Conservation (phyloP, 257 asterid genomes). For the Paraleonurus japonicus region DNA sequence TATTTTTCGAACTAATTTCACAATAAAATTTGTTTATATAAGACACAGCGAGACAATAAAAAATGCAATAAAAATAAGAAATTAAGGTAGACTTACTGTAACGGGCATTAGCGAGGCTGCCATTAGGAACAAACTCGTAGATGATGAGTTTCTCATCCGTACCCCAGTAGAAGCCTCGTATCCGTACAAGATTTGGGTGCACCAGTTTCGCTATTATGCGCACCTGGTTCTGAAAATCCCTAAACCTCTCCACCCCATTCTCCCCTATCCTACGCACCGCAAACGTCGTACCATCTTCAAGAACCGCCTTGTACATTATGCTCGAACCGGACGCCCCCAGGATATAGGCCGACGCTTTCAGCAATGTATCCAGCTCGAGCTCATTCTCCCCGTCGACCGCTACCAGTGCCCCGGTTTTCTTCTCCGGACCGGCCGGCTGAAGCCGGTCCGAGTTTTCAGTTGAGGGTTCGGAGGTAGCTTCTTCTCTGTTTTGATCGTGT, state of each 20-base stretch:
- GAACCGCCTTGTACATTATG: conserved; percentile 93
- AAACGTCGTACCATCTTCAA: conserved; percentile 72
- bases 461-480: conserved; percentile 45
- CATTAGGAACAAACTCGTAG: conserved; percentile 91
- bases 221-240: conserved; percentile 88
- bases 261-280: conserved; percentile 94
- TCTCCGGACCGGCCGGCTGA: conserved; percentile 26
- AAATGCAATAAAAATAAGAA: neutral
- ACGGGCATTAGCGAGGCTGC: conserved; percentile 90
- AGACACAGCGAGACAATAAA: too few species aligned
- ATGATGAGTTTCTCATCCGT: conserved; percentile 85
- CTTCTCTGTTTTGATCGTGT: conserved; percentile 31
- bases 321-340: conserved; percentile 91
- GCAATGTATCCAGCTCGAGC: conserved; percentile 76
- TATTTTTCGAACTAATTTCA: too few species aligned
- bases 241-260: conserved; percentile 72
- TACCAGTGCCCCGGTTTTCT: conserved; percentile 72
- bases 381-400: conserved; percentile 83
- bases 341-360: conserved; percentile 89
- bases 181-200: conserved; percentile 80
- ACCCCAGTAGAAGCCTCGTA: conserved; percentile 97
- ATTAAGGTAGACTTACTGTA: conserved; percentile 58
- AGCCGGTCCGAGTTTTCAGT: conserved; percentile 8
- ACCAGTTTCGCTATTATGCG: conserved; percentile 68
- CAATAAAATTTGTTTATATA: too few species aligned